phyloP scores from a whole-genome alignment of 139 green algal genomes.

The Mychonastes homosphaera region DNA sequence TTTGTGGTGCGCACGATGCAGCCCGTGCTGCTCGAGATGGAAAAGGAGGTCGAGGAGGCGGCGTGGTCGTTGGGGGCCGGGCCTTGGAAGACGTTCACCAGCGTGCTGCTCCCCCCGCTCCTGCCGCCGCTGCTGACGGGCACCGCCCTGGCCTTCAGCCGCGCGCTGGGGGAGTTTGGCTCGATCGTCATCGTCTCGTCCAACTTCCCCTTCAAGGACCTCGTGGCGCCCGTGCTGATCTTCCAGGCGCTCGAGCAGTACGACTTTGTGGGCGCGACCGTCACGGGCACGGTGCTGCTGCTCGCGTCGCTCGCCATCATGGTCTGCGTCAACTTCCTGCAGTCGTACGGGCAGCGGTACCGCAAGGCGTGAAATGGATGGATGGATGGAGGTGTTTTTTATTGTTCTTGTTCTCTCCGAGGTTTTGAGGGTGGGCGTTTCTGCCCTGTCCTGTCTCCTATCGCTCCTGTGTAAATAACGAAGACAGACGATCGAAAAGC shows the following conservation, averaged over 20 bases:
- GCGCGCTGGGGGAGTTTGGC: slow-evolving; percentile 59
- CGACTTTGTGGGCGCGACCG: slow-evolving; percentile 53
- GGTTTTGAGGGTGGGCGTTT: no score
- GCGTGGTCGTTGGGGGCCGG: slow-evolving; percentile 57
- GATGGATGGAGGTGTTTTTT: no score
- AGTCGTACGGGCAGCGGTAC: slow-evolving; percentile 26
- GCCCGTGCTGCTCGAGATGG: slow-evolving; percentile 50
- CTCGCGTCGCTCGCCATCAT: slow-evolving; percentile 49
- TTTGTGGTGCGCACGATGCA: slow-evolving; percentile 67
- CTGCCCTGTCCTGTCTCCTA: no score
- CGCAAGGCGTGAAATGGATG: slow-evolving; percentile 21
- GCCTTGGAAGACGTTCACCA: slow-evolving; percentile 45
- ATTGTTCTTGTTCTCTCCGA: no score
- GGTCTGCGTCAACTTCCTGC: slow-evolving; percentile 48
- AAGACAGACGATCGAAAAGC: no score
- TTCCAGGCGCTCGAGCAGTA: slow-evolving; percentile 76
- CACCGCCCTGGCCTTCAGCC: slow-evolving; percentile 55
- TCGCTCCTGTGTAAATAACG: no score
- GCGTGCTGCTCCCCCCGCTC: slow-evolving; percentile 51
- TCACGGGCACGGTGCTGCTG: slow-evolving; percentile 63
- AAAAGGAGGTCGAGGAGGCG: slow-evolving; percentile 48
- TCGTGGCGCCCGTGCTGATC: slow-evolving; percentile 63
- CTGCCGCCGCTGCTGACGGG: slow-evolving; percentile 53
- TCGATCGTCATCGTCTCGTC: slow-evolving; percentile 60
- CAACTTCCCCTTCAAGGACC: slow-evolving; percentile 66